These are phyloP conservation scores for Daldinia bambusicola DNA, from an alignment of 495 filamentous ascomycete species.

Conservation along the genomic window DNA sequence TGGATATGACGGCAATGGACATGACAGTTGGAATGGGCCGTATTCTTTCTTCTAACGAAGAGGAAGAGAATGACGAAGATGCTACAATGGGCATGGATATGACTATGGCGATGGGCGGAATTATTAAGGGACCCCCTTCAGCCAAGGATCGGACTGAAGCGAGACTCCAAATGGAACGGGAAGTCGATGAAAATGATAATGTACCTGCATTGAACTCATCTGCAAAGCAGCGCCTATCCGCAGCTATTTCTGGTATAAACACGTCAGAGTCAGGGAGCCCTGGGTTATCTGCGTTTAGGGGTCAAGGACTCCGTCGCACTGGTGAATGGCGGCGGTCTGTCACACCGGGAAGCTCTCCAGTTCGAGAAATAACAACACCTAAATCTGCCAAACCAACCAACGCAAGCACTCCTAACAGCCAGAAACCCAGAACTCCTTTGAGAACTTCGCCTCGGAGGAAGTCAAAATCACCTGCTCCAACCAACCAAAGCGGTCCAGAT, in stretches of 20 bases:
- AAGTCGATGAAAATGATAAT: conserved; percentile 64
- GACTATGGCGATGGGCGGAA: conserved; percentile 67
- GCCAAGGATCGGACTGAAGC: conserved; percentile 58
- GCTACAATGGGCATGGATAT: conserved; percentile 68
- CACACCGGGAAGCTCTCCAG: conserved; percentile 53
- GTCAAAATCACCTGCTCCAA: conserved; percentile 46
- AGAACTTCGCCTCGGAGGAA: conserved; percentile 59
- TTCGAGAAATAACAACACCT: conserved; percentile 51
- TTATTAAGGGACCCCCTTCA: conserved; percentile 54
- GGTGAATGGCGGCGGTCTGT: conserved; percentile 52
- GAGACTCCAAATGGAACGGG: conserved; percentile 68
- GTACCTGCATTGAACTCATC: conserved; percentile 63
- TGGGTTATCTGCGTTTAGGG: conserved; percentile 63
- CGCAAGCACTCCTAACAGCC: conserved; percentile 63
- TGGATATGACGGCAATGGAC: conserved; percentile 86
- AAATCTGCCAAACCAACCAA: conserved; percentile 62
- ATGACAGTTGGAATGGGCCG: conserved; percentile 78
- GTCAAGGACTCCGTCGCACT: conserved; percentile 65
- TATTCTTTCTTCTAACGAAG: conserved; percentile 62
- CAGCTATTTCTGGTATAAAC: conserved; percentile 55
- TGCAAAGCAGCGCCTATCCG: conserved; percentile 50
- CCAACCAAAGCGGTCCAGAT: background rate
- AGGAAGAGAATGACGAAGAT: conserved; percentile 58
- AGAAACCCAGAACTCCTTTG: conserved; percentile 62
- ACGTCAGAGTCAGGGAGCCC: conserved; percentile 71